Base-by-base conservation (phyloP, 2,329 filamentous ascomycete genomes). In the Clonostachys byssicola region DNA sequence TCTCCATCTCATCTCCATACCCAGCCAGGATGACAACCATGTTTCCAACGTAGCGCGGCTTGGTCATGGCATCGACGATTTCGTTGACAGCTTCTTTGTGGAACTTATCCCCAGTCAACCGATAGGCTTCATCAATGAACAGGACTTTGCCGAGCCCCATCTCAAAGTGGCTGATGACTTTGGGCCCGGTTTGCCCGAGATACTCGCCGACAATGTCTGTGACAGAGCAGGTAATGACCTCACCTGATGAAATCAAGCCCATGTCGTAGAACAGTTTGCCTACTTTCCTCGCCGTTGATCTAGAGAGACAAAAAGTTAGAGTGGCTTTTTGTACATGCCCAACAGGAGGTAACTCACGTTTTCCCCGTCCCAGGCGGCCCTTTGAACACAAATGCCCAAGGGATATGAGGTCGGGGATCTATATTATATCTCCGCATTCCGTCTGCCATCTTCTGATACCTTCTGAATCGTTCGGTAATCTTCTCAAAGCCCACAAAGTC, bases 261-360 rank as follows among this genome's bases (percentile, higher is more conserved):
- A 91, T 81, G 56, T 90, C 80, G 56, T 88, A 89, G 56, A 80
- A 91, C 0, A 91, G 70, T 51, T 88, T 77, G 2, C 86, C 87
- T 70, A 91, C 83, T 51, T 83, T 85, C 35, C 75, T 69, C 0
- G 88, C 88, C 0, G 74, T 89, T 0, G 81, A 39, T 18, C 36
- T 39, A 39, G 23, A 30, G 23, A 30, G 10, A 10, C 3, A 7
- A 23, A 5, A 4, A 39, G n/a, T 5, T 5, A 39, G 7, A 39
- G 36, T 14, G 36, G 14, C 5, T 3, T 9, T 30, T 30, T 30
- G 8, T 10, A 7, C 12, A 39, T n/a, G 36, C 14, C 14, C 10
- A 39, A n/a, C 3, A n/a, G 36, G 4, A 39, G 36, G 36, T 14
- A 18, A 39, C 36, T 39, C 12, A 39, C 36, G 36, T 39, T 39